These are phyloP conservation scores for Rubroshorea leprosula DNA, from an alignment of 345 rosid genomes.

Conservation along the genomic window DNA sequence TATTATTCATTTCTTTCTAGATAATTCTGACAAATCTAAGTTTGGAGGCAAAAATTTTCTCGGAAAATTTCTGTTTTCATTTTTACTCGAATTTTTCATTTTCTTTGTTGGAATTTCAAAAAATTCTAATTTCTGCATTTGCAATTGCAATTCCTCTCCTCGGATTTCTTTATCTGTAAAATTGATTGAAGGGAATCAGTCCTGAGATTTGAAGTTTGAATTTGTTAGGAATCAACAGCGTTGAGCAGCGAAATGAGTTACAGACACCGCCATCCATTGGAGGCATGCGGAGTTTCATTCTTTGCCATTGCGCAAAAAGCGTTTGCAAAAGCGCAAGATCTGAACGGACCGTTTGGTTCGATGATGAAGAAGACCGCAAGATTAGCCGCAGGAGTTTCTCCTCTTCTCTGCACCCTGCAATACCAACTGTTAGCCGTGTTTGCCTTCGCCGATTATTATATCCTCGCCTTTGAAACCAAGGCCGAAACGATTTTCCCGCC, in stretches of 20 bases:
- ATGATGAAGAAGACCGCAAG: not conserved
- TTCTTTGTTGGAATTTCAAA: not conserved
- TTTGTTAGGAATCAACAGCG: constrained; percentile 20
- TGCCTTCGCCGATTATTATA: not conserved
- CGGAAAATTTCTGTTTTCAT: not conserved
- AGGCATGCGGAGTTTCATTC: constrained; percentile 40
- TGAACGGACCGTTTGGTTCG: not conserved
- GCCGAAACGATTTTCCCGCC: not conserved
- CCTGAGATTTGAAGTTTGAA: not conserved
- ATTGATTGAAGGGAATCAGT: not conserved
- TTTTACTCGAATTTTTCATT: not conserved
- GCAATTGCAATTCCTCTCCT: too few species aligned
- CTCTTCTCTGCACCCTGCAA: not conserved
- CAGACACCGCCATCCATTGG: constrained; percentile 47
- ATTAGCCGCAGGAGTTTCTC: not conserved
- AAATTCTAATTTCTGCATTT: too few species aligned
- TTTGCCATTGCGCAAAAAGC: constrained; percentile 29
- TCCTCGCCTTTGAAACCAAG: not conserved
- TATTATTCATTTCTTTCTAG: not conserved
- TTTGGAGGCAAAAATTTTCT: not conserved
- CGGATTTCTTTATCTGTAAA: too few species aligned
- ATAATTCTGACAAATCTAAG: too few species aligned
- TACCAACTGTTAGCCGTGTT: not conserved
- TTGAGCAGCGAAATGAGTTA: constrained; percentile 18
- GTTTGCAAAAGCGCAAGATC: constrained; percentile 26